Conservation (phyloP, 257 asterid species). For the Solanum peruvianum region DNA sequence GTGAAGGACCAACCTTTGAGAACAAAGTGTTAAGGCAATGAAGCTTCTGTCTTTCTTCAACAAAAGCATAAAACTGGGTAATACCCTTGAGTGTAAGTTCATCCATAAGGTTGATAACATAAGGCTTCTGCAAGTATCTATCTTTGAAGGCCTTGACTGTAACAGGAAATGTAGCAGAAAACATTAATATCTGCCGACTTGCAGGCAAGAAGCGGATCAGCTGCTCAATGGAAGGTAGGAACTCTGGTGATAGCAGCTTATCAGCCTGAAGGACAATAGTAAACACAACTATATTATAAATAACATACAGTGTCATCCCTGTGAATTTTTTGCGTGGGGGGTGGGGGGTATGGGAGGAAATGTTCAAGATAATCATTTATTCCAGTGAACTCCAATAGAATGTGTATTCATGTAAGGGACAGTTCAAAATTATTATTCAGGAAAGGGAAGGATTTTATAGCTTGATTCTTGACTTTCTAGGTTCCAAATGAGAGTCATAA, state of each 20-base stretch:
- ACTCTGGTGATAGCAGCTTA: conserved; percentile 86
- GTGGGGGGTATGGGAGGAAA: background rate
- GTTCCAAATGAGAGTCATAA: background rate
- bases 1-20: conserved; percentile 41
- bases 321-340: background rate
- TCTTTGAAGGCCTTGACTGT: conserved; percentile 81
- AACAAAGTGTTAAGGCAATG: conserved; percentile 84
- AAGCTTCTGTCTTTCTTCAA: conserved; percentile 89
- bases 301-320: background rate
- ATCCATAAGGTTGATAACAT: conserved; percentile 83
- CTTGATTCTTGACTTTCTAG: background rate
- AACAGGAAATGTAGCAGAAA: conserved; percentile 86
- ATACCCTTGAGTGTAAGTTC: conserved; percentile 93
- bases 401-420: background rate
- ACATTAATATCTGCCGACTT: conserved; percentile 80
- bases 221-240: conserved; percentile 78
- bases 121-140: conserved; percentile 57
- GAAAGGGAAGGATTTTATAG: background rate
- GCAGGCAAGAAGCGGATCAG: conserved; percentile 58
- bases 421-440: background rate
- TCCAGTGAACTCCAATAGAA: background rate
- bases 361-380: background rate
- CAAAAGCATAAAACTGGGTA: conserved; percentile 80
- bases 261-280: conserved; percentile 61
- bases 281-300: background rate